These are phyloP conservation scores for Pisolithus tinctorius DNA, from an alignment of 768 basidiomycete genomes.

Conservation along the genomic window DNA sequence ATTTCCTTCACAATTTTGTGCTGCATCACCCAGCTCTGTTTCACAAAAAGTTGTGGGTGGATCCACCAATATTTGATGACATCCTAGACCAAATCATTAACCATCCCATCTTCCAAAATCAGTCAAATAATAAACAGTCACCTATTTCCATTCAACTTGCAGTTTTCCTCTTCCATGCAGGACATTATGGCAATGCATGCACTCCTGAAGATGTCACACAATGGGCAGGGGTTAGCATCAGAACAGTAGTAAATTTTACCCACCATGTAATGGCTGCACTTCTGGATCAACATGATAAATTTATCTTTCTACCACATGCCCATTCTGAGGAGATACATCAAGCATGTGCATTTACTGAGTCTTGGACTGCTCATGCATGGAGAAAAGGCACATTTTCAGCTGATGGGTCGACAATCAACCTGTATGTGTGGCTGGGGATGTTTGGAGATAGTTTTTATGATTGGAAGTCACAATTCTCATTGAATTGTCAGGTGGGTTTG, in stretches of 20 bases:
- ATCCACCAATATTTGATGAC: neutral
- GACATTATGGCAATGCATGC: neutral
- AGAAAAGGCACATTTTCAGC: neutral
- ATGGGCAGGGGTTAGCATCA: neutral
- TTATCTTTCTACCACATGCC: neutral
- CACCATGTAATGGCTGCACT: neutral
- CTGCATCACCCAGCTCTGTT: no score
- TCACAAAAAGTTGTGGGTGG: no score
- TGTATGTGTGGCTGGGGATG: neutral
- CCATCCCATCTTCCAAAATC: neutral
- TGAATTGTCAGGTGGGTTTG: slow-evolving; percentile 6
- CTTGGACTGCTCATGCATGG: neutral
- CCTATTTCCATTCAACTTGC: neutral
- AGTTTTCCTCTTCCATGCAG: neutral
- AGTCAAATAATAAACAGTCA: no score
- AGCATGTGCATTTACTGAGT: no score
- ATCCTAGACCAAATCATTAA: neutral
- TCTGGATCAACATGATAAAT: neutral
- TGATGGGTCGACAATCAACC: neutral
- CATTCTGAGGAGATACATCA: no score
- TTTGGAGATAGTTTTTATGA: slow-evolving; percentile 3
- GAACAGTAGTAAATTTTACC: neutral
- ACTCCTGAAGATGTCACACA: neutral
- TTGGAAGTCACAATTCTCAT: neutral
- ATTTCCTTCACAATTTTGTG: neutral